Conservation (phyloP, 192 early-diverging fungal species). For the Mortierella alpina region DNA sequence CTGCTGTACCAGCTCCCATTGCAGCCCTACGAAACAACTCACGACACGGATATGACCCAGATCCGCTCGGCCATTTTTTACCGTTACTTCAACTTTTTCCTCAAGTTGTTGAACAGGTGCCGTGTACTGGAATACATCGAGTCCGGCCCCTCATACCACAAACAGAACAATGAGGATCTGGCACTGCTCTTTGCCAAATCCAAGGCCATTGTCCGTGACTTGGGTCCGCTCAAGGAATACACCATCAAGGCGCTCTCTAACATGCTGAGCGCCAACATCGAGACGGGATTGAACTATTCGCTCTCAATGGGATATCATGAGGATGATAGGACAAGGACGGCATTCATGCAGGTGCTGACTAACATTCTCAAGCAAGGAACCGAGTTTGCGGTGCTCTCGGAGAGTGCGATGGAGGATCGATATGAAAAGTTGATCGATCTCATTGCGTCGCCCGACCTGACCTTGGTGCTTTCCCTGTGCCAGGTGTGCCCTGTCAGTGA, state of each 20-base stretch:
- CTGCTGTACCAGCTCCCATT: constrained; percentile 79
- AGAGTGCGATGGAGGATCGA: constrained; percentile 79
- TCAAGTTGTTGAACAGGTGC: constrained; percentile 77
- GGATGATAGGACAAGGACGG: constrained; percentile 86
- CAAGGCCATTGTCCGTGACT: constrained; percentile 70
- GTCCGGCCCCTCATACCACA: constrained; percentile 49
- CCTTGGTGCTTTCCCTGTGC: constrained; percentile 82
- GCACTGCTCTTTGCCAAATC: constrained; percentile 56
- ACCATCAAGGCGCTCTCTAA: constrained; percentile 91
- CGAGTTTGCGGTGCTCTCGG: constrained; percentile 83
- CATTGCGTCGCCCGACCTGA: constrained; percentile 77
- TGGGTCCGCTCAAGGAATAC: constrained; percentile 81
- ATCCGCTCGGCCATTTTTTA: constrained; percentile 75
- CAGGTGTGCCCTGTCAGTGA: constrained; percentile 89
- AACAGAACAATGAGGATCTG: constrained; percentile 45
- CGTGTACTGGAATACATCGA: constrained; percentile 67
- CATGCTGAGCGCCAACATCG: constrained; percentile 91
- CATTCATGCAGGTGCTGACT: constrained; percentile 94
- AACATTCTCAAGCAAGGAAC: constrained; percentile 91
- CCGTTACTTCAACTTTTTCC: constrained; percentile 82
- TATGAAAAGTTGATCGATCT: constrained; percentile 83
- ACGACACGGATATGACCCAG: constrained; percentile 67
- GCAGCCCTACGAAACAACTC: constrained; percentile 69
- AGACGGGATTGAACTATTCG: constrained; percentile 91
- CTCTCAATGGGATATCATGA: constrained; percentile 92